Evolutionary conservation across 768 basidiomycete species (phyloP).

Genomic region (Crassisporium funariophilum): DNA sequence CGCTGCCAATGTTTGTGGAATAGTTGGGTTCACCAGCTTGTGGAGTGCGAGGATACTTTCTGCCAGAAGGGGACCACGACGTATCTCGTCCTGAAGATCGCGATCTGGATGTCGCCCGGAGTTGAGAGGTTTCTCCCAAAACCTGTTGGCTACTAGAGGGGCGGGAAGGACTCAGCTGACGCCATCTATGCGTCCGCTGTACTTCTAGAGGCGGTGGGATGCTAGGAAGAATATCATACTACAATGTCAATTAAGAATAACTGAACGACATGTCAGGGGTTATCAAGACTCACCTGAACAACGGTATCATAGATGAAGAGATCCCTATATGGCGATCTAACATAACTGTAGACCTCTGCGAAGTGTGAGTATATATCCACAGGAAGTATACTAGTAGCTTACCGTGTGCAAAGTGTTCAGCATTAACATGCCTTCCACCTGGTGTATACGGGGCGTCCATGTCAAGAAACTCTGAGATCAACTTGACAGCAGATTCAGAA

Average conservation of each 20-base stretch:
- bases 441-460: slow-evolving; percentile 61
- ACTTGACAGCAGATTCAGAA: slow-evolving; percentile 81
- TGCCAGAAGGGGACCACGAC: slow-evolving; percentile 40
- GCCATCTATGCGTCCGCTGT: slow-evolving; percentile 32
- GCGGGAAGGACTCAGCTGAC: slow-evolving; percentile 14
- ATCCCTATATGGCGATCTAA: slow-evolving; percentile 88
- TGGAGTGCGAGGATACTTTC: slow-evolving; percentile 24
- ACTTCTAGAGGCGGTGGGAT: slow-evolving; percentile 39
- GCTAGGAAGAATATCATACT: slow-evolving; percentile 63
- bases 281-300: slow-evolving; percentile 62
- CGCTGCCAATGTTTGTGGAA: no score
- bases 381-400: neutral
- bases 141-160: no score
- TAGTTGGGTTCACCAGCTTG: neutral
- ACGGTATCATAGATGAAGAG: slow-evolving; percentile 78
- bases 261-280: neutral
- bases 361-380: neutral
- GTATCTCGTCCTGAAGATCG: slow-evolving; percentile 22
- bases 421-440: slow-evolving; percentile 63
- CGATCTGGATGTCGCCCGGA: slow-evolving; percentile 4
- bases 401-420: slow-evolving; percentile 97
- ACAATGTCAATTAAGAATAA: slow-evolving; percentile 13
- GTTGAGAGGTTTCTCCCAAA: no score
- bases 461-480: slow-evolving; percentile 88
- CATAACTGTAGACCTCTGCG: slow-evolving; percentile 84